Evolutionary conservation across 257 asterid species (phyloP).

Genomic region (Jacaranda mimosifolia): DNA sequence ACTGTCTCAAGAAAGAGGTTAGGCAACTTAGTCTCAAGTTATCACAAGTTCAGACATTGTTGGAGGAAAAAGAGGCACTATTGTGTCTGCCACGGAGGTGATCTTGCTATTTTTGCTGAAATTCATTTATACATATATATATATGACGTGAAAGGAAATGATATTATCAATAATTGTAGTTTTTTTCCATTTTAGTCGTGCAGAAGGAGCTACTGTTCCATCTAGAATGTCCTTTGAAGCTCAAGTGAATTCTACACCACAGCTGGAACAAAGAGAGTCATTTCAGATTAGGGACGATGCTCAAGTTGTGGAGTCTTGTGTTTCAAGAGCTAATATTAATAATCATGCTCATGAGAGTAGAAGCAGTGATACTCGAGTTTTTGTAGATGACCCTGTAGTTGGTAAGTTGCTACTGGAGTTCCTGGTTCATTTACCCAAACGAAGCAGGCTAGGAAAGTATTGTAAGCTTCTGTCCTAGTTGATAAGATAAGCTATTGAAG

Average conservation of each 20-base stretch:
- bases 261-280: slow-evolving; percentile 28
- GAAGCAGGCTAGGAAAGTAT: neutral
- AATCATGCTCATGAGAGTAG: slow-evolving; percentile 34
- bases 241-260: slow-evolving; percentile 47
- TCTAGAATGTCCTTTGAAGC: slow-evolving; percentile 16
- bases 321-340: too few relatives aligned
- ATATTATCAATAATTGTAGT: slow-evolving; percentile 33
- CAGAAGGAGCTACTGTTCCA: slow-evolving; percentile 26
- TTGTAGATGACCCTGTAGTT: slow-evolving; percentile 22
- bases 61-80: slow-evolving; percentile 35
- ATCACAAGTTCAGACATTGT: too few relatives aligned
- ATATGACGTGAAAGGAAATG: slow-evolving; percentile 57
- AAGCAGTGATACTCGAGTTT: neutral
- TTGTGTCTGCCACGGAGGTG: slow-evolving; percentile 67
- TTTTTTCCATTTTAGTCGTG: slow-evolving; percentile 48
- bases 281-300: too few relatives aligned
- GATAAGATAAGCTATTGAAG: neutral
- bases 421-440: slow-evolving; percentile 10
- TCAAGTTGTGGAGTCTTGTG: too few relatives aligned
- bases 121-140: slow-evolving; percentile 21
- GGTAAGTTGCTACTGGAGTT: slow-evolving; percentile 45
- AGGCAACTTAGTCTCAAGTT: too few relatives aligned
- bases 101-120: slow-evolving; percentile 20
- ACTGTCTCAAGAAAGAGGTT: slow-evolving; percentile 57
- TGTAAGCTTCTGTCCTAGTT: slow-evolving; percentile 25